Conservation (phyloP, 208 protist species). For the Leishmania turanica region DNA sequence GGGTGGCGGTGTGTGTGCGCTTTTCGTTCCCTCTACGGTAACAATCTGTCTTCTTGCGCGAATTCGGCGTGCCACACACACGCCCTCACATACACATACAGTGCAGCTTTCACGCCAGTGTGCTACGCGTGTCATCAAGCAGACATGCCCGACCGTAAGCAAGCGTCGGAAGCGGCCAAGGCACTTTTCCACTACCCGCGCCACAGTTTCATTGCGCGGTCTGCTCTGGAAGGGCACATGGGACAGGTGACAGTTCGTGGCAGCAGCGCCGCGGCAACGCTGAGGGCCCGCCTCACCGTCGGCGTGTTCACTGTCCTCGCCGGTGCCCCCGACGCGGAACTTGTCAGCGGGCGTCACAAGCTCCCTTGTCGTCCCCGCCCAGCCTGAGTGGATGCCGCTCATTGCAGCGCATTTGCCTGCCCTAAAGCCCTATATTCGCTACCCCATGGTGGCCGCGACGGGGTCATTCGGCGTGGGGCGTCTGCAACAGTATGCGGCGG, state of each 20-base stretch:
- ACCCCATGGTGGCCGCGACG: neutral
- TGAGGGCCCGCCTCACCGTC: conserved; percentile 6
- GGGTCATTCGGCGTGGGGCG: neutral
- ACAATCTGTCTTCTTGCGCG: neutral
- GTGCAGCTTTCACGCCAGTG: neutral
- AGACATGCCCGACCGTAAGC: neutral
- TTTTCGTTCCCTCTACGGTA: neutral
- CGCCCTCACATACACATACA: neutral
- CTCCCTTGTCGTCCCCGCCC: neutral
- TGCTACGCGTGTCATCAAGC: neutral
- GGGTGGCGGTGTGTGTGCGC: neutral
- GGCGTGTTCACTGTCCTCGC: conserved; percentile 12
- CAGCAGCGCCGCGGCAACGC: neutral
- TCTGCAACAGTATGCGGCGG: neutral
- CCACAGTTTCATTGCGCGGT: conserved; percentile 12
- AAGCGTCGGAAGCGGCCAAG: conserved; percentile 1
- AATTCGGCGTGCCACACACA: neutral
- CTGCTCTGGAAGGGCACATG: conserved; percentile 9
- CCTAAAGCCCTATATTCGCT: conserved; percentile 4
- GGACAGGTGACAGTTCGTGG: conserved; percentile 1
- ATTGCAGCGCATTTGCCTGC: neutral
- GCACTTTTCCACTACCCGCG: conserved; percentile 10
- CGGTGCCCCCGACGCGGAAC: conserved; percentile 8
- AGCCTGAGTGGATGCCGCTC: neutral
- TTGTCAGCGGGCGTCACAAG: neutral